A percentile compares a stretch with the other conserved stretches of the same genome.
phyloP scores from a whole-genome alignment of 495 filamentous ascomycete species.

The Thermothielavioides terrestris region DNA sequence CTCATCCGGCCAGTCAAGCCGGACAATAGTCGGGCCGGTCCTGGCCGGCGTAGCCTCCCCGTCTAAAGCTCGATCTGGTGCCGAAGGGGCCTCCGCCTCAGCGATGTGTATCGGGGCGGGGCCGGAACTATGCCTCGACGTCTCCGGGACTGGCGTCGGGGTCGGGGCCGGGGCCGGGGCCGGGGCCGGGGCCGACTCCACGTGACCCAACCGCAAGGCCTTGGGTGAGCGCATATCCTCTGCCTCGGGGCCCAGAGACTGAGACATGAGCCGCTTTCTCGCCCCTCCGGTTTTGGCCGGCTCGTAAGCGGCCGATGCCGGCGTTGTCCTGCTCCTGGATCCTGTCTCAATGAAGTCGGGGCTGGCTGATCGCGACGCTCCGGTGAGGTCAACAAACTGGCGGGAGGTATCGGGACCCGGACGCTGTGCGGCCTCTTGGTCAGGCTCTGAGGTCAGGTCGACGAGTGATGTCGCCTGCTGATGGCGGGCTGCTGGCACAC shows the following conservation, averaged over 20 bases:
- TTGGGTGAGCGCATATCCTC: neutral
- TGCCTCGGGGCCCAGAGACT: neutral
- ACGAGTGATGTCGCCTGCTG: no score
- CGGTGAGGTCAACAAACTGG: neutral
- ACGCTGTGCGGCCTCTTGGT: neutral
- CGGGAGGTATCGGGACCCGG: neutral
- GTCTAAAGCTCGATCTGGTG: no score
- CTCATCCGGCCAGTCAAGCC: neutral
- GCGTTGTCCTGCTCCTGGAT: neutral
- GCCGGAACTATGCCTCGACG: no score
- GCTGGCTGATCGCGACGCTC: neutral
- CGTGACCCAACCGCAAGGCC: neutral
- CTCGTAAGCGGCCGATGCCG: neutral
- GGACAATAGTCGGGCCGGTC: conserved; percentile 1
- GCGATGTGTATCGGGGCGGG: no score
- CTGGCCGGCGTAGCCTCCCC: neutral
- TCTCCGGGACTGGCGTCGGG: neutral
- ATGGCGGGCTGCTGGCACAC: no score
- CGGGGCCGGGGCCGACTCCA: neutral
- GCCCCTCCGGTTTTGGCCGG: neutral
- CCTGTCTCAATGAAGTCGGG: neutral
- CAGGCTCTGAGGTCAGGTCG: neutral
- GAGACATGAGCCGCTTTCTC: neutral
- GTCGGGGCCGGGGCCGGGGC: neutral
- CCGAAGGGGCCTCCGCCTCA: no score